phyloP scores from a whole-genome alignment of 805 yeast species.

The Metschnikowia similis region DNA sequence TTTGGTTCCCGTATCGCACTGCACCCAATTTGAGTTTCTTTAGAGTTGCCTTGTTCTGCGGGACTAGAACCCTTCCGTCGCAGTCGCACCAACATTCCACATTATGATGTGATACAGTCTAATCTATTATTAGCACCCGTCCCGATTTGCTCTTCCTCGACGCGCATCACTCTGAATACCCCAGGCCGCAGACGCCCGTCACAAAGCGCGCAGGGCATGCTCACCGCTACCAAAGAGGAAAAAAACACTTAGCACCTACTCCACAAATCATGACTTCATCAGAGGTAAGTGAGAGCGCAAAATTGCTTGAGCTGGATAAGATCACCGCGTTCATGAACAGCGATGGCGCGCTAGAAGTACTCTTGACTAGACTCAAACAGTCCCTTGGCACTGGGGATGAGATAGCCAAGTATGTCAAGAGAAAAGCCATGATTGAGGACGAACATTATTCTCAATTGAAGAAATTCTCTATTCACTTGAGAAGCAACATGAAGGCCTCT shows the following conservation, averaged over 20 bases:
- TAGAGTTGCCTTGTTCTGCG: too few species aligned
- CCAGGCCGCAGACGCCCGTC: neutral
- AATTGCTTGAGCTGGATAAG: constrained; percentile 31
- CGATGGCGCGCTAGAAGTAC: constrained; percentile 73
- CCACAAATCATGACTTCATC: neutral
- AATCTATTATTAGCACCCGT: neutral
- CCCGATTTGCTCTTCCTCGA: neutral
- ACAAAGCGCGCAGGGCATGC: neutral
- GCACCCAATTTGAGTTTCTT: too few species aligned
- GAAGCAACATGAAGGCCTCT: constrained; percentile 43
- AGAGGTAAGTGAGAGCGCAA: constrained; percentile 11
- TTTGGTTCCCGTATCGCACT: too few species aligned
- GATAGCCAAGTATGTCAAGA: constrained; percentile 70
- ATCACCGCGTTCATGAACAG: constrained; percentile 52
- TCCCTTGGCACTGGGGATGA: constrained; percentile 82
- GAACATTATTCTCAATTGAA: constrained; percentile 72
- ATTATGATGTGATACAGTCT: neutral
- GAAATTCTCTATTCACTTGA: constrained; percentile 60
- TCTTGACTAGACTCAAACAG: constrained; percentile 71
- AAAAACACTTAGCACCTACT: neutral
- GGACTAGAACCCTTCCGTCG: too few species aligned
- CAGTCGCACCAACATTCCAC: neutral
- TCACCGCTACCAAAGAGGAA: neutral
- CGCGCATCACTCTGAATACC: constrained; percentile 1
- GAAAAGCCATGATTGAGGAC: constrained; percentile 72